These are phyloP conservation scores for Phaeosphaeria sp. DNA, from an alignment of 2,329 filamentous ascomycete species.

Conservation along the genomic window DNA sequence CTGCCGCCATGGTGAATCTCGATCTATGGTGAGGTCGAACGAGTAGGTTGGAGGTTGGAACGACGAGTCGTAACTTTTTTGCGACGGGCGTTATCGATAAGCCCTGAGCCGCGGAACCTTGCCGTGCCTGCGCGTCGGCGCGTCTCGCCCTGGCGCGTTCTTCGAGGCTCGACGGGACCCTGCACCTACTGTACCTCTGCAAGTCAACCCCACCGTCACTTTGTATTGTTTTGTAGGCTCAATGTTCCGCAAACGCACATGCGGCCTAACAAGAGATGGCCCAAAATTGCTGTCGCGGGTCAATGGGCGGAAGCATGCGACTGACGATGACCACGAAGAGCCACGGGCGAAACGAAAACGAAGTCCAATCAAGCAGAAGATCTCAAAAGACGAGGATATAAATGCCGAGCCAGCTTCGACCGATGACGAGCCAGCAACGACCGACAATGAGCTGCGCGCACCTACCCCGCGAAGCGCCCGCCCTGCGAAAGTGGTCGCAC, in stretches of 20 bases:
- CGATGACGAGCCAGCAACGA: slow-evolving; percentile 24
- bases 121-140: not conserved
- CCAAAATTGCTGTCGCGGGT: slow-evolving; percentile 39
- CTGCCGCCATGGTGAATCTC: slow-evolving; percentile 39
- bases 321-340: slow-evolving; percentile 45
- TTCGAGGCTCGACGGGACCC: not conserved
- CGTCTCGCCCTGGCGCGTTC: not conserved
- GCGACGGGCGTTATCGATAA: slow-evolving; percentile 13
- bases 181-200: not conserved
- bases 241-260: not conserved
- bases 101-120: not conserved
- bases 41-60: not conserved
- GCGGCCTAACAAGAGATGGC: slow-evolving; percentile 13
- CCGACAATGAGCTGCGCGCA: slow-evolving; percentile 10
- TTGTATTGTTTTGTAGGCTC: not conserved
- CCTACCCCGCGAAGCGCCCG: not conserved
- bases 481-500: slow-evolving; percentile 1
- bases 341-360: not conserved
- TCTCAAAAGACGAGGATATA: slow-evolving; percentile 7
- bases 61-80: slow-evolving; percentile 24
- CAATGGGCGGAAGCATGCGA: slow-evolving; percentile 44
- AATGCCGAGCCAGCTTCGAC: slow-evolving; percentile 23
- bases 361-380: not conserved
- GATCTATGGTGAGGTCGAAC: too few species aligned
- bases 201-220: not conserved